phyloP scores from a whole-genome alignment of 176 grass and related monocot species.

The Oryza meridionalis region DNA sequence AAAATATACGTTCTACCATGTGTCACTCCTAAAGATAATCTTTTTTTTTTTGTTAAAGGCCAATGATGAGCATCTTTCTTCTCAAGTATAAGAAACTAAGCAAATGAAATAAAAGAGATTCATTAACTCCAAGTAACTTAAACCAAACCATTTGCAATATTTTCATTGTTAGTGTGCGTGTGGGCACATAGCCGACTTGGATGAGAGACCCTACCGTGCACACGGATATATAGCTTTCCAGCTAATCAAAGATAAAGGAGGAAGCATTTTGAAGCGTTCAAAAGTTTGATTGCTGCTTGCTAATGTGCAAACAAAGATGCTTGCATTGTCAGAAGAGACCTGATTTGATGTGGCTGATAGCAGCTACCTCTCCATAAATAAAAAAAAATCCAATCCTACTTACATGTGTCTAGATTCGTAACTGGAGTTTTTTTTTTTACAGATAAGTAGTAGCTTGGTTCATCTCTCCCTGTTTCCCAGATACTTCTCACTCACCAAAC shows the following conservation, averaged over 20 bases:
- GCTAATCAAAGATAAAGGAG: not conserved
- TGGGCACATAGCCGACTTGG: not conserved
- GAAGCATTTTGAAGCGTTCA: constrained; percentile 8
- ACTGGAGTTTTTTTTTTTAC: no score
- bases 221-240: not conserved
- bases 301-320: constrained; percentile 3
- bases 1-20: not conserved
- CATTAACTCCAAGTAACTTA: no score
- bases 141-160: not conserved
- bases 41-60: not conserved
- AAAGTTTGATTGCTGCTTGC: not conserved
- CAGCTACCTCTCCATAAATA: no score
- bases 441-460: no score
- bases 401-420: no score
- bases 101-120: not conserved
- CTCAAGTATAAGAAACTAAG: not conserved
- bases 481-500: constrained; percentile 23
- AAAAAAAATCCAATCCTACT: no score
- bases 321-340: not conserved
- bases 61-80: not conserved
- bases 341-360: not conserved
- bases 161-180: not conserved
- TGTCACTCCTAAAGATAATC: no score
- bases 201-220: not conserved
- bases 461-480: not conserved